Percentiles rank a stretch among this genome's conserved stretches.
These are phyloP conservation scores for Colletotrichum endophyticum DNA, from an alignment of 2,329 filamentous ascomycete species.

Conservation along the genomic window DNA sequence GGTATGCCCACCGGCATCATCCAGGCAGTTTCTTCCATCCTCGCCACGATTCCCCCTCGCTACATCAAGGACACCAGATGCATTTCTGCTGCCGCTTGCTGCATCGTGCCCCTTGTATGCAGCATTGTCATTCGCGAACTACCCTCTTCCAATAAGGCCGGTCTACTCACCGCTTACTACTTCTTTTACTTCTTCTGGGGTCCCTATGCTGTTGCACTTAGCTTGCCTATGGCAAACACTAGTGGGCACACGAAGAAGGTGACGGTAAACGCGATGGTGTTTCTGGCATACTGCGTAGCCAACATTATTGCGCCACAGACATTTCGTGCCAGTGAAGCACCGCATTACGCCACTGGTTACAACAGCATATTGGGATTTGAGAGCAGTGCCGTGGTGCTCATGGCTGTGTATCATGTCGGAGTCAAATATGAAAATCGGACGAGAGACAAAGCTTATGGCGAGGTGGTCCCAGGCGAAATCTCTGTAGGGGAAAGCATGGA, in stretches of 20 bases:
- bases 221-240: slow-evolving; percentile 28
- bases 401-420: neutral
- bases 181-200: slow-evolving; percentile 31
- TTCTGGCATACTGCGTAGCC: slow-evolving; percentile 64
- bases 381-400: neutral
- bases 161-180: slow-evolving; percentile 22
- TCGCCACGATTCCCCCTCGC: slow-evolving; percentile 7
- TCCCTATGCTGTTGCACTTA: slow-evolving; percentile 22
- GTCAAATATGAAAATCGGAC: neutral
- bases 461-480: neutral
- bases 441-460: slow-evolving; percentile 11
- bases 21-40: neutral
- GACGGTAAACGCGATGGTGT: slow-evolving; percentile 63
- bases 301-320: slow-evolving; percentile 67
- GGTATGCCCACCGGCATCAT: neutral
- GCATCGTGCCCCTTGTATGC: slow-evolving; percentile 14
- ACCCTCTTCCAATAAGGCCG: slow-evolving; percentile 44
- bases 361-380: slow-evolving; percentile 60
- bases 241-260: slow-evolving; percentile 28
- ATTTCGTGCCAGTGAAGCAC: slow-evolving; percentile 61
- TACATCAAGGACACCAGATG: slow-evolving; percentile 19
- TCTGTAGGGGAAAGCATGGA: neutral
- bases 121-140: slow-evolving; percentile 15
- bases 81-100: slow-evolving; percentile 9
- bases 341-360: slow-evolving; percentile 66